Evolutionary conservation across 495 filamentous ascomycete species (phyloP), one percentile per base, ranked within the genome.

Genomic region (Hypoxylon trugodes): DNA sequence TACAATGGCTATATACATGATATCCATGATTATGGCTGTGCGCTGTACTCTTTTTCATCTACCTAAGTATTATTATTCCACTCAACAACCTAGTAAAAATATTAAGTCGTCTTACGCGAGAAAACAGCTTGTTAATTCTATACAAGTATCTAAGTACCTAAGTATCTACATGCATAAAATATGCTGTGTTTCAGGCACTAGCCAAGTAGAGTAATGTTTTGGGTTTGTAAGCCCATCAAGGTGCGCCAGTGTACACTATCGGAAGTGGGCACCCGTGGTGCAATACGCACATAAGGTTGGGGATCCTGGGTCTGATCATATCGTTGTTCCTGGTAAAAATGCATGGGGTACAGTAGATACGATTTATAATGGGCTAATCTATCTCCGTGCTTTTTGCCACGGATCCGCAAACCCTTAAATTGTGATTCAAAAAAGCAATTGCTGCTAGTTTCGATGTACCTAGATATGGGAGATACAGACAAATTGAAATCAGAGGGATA

Each of bases 101-200:
- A n/a, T n/a, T n/a, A n/a, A n/a, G 30, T 38, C 42, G 33, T 26
- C 42, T 50, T 26, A 51, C 46, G 56, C 37, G 47, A 52, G 51
- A 43, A 30, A 37, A 21, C 28, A 59, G 56, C n/a, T n/a, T n/a
- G 36, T 42, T 26, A 28, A 58, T 59, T n/a, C n/a, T n/a, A n/a
- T n/a, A n/a, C n/a, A n/a, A n/a, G n/a, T n/a, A n/a, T n/a, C n/a
- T n/a, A n/a, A n/a, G n/a, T n/a, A n/a, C n/a, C n/a, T n/a, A n/a
- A n/a, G n/a, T n/a, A n/a, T n/a, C n/a, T n/a, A 2, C 15, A 16
- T 59, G 41, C 28, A 10, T 43, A 10, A 26, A 45, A 26, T 37
- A 25, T 10, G 32, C 41, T 28, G n/a, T 13, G 41, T 22, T 21
- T 36, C 22, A 45, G 10, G 56, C 43, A 51, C 35, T 25, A 3